Evolutionary conservation across 2,329 filamentous ascomycete genomes (phyloP).

Genomic region (Cytospora paraplurivora): DNA sequence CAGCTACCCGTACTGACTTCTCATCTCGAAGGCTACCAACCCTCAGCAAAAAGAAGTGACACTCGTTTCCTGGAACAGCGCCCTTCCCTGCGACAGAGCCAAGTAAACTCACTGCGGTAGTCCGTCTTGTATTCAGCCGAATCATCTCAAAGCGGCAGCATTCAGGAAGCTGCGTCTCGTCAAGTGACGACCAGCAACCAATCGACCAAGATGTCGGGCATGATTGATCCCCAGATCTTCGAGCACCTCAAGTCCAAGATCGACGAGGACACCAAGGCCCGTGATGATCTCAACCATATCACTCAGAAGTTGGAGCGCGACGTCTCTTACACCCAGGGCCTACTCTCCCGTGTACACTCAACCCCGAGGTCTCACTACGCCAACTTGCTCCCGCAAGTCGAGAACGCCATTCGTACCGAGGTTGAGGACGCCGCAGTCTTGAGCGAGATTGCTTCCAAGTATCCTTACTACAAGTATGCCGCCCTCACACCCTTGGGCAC

Average conservation of each 20-base stretch:
- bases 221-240: conserved; percentile 84
- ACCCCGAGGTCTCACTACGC: conserved; percentile 69
- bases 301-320: conserved; percentile 81
- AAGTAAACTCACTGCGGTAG: background rate
- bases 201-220: conserved; percentile 39
- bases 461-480: conserved; percentile 91
- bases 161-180: too few relatives aligned
- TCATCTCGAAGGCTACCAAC: background rate
- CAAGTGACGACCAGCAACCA: too few relatives aligned
- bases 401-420: conserved; percentile 72
- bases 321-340: conserved; percentile 77
- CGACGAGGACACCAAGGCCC: conserved; percentile 80
- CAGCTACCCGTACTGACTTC: background rate
- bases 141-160: too few relatives aligned
- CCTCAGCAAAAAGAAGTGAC: background rate
- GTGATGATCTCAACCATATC: conserved; percentile 81
- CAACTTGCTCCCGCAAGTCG: conserved; percentile 68
- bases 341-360: conserved; percentile 87
- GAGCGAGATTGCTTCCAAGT: conserved; percentile 72
- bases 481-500: background rate
- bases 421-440: conserved; percentile 71
- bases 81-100: background rate
- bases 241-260: conserved; percentile 84
- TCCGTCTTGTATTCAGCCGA: background rate
- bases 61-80: background rate